Evolutionary conservation across 306 rosid genomes (phyloP).

Genomic region (Cicer arietinum): DNA sequence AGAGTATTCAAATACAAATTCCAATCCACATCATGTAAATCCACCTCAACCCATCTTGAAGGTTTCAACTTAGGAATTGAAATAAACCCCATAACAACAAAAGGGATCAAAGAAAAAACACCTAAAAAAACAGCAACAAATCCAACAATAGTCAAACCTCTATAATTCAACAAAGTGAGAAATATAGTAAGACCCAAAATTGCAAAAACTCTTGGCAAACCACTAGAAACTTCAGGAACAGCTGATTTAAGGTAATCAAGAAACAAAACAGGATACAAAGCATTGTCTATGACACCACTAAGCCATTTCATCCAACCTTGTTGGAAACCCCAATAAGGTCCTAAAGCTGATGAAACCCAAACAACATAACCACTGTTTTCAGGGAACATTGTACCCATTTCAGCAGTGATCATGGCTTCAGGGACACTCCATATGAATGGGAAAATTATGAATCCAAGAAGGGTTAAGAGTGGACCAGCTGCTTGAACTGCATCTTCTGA

Average conservation of each 20-base stretch:
- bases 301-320: slow-evolving; percentile 28
- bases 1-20: slow-evolving; percentile 24
- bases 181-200: neutral
- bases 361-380: slow-evolving; percentile 23
- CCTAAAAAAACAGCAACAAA: slow-evolving; percentile 5
- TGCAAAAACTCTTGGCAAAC: neutral
- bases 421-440: slow-evolving; percentile 20
- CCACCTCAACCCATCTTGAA: slow-evolving; percentile 17
- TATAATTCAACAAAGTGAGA: slow-evolving; percentile 14
- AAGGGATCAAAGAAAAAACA: neutral
- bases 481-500: slow-evolving; percentile 18
- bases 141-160: slow-evolving; percentile 16
- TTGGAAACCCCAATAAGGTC: slow-evolving; percentile 12
- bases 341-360: slow-evolving; percentile 21
- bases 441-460: slow-evolving; percentile 1
- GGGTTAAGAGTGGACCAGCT: slow-evolving; percentile 6
- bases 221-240: neutral
- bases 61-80: slow-evolving; percentile 19
- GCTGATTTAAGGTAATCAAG: slow-evolving; percentile 17
- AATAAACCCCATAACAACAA: slow-evolving; percentile 16
- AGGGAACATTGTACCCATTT: slow-evolving; percentile 18
- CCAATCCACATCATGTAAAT: slow-evolving; percentile 6
- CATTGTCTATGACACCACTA: slow-evolving; percentile 22
- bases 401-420: slow-evolving; percentile 22
- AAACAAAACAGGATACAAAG: slow-evolving; percentile 20